phyloP scores from a whole-genome alignment of 2,329 filamentous ascomycete genomes.

The Pezicula radicicola region DNA sequence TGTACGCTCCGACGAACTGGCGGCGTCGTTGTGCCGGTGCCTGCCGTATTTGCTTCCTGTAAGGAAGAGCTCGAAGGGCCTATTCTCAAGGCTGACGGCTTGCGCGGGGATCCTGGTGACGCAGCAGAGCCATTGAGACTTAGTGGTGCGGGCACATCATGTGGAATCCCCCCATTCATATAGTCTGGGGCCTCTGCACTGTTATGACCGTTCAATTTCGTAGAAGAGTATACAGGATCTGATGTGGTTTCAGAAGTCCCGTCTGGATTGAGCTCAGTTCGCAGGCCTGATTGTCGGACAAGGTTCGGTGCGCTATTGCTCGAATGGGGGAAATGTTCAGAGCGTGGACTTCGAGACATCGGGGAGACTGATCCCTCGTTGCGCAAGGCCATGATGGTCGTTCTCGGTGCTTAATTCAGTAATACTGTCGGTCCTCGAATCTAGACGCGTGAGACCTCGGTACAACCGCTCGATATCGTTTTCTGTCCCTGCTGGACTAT shows the following conservation, averaged over 20 bases:
- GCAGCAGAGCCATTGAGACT: slow-evolving; percentile 2
- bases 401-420: background rate
- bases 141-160: slow-evolving; percentile 10
- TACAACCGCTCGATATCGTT: background rate
- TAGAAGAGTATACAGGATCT: slow-evolving; percentile 9
- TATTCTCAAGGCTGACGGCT: slow-evolving; percentile 16
- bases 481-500: slow-evolving; percentile 1
- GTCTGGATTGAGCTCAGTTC: slow-evolving; percentile 21
- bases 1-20: slow-evolving; percentile 66
- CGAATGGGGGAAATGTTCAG: slow-evolving; percentile 20
- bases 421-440: background rate
- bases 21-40: slow-evolving; percentile 25
- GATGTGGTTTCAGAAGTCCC: slow-evolving; percentile 6
- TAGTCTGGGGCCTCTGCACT: slow-evolving; percentile 26
- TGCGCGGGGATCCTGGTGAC: slow-evolving; percentile 6
- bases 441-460: background rate
- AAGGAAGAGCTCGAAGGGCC: slow-evolving; percentile 8
- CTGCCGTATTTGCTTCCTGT: slow-evolving; percentile 7
- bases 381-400: slow-evolving; percentile 20
- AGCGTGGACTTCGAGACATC: slow-evolving; percentile 28
- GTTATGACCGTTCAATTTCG: slow-evolving; percentile 11
- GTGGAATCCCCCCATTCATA: slow-evolving; percentile 27
- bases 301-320: slow-evolving; percentile 19
- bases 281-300: slow-evolving; percentile 22
- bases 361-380: slow-evolving; percentile 33